Base-by-base conservation (phyloP, 805 yeast species). In the Pichia californica region DNA sequence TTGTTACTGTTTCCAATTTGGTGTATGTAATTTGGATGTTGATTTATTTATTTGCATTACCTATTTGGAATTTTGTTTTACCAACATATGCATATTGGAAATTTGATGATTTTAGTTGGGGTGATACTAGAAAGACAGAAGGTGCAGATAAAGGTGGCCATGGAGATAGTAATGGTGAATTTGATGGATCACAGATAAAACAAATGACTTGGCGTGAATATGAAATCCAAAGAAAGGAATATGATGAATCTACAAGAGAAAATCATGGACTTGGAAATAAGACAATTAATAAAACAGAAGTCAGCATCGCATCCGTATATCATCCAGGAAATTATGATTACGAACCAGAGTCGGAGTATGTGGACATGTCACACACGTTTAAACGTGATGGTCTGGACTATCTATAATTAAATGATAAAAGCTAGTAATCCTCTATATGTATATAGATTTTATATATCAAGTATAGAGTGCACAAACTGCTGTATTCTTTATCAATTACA, bases 181-280 rank as follows among this genome's bases (percentile, higher is more conserved):
- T 91, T 60, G 98, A 91, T 62, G 85, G 93, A n/a, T 79, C 94
- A 1, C 77, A 77, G 56, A 93, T 93, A 59, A 76, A 77, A 40
- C 89, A 91, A 91, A 86, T 83, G 71, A 74, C 91, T 46, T 93
- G 99, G 99, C 77, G 87, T 59, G 98, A 93, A 52, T 88, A 78
- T 69, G 97, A 89, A 63, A 70, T 85, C 52, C 88, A 83, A 27
- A 60, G 80, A 28, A 25, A 47, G 11, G 61, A 58, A 4, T n/a
- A n/a, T n/a, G n/a, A n/a, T n/a, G 27, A 46, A 27, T 48, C 46
- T 7, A 18, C 25, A 10, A 50, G 44, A 2, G 44, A 32, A 19
- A n/a, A n/a, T n/a, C n/a, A n/a, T n/a, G n/a, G n/a, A n/a, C n/a
- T n/a, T n/a, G n/a, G n/a, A n/a, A n/a, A n/a, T n/a, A n/a, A n/a